phyloP scores from a whole-genome alignment of 2,329 filamentous ascomycete genomes.

The Ophiostoma tasmaniense region DNA sequence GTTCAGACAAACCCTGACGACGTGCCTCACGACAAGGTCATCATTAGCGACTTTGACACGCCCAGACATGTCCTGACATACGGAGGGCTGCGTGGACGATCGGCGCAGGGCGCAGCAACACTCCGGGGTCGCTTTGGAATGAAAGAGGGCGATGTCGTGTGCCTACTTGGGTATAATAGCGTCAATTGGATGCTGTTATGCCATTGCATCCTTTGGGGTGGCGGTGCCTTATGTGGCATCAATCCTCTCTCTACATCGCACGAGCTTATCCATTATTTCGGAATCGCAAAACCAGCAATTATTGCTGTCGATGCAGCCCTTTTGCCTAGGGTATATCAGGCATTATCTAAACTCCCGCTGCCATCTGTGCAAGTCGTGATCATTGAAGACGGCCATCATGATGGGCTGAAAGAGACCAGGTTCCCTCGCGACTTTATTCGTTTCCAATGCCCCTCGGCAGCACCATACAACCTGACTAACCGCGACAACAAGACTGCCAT shows the following conservation, averaged over 20 bases:
- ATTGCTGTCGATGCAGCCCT: background rate
- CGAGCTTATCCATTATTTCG: background rate
- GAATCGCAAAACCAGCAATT: background rate
- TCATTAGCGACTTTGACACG: slow-evolving; percentile 23
- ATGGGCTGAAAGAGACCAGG: background rate
- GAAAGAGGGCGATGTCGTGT: background rate
- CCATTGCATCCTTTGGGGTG: background rate
- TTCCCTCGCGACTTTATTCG: background rate
- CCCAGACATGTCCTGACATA: slow-evolving; percentile 9
- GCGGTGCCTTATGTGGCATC: background rate
- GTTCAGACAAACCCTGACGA: slow-evolving; percentile 24
- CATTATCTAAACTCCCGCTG: background rate
- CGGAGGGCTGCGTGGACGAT: background rate
- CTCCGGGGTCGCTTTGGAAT: background rate
- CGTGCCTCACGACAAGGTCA: slow-evolving; percentile 19
- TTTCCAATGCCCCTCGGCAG: background rate
- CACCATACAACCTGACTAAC: background rate
- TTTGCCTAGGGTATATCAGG: background rate
- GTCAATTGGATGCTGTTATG: background rate
- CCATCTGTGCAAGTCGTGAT: background rate
- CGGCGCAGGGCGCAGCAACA: background rate
- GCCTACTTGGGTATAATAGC: background rate
- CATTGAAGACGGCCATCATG: background rate
- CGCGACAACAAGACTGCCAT: slow-evolving; percentile 14
- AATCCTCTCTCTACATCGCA: background rate